Evolutionary conservation across 257 asterid species (phyloP).

Genomic region (Nicotiana sylvestris): DNA sequence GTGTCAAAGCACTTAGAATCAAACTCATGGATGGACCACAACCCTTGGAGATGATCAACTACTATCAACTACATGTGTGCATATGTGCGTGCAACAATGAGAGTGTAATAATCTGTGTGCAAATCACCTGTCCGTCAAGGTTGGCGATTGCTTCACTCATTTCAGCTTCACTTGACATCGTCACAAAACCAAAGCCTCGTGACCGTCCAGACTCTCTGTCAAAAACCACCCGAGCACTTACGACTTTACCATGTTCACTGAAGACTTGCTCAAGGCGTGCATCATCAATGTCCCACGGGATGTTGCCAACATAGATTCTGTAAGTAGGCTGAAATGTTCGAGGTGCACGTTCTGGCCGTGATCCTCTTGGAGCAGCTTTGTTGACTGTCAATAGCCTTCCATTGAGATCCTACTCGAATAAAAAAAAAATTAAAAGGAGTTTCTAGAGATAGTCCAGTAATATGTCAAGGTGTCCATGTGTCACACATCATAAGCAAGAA

Average conservation of each 20-base stretch:
- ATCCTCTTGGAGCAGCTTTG: slow-evolving; percentile 80
- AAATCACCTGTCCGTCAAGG: slow-evolving; percentile 82
- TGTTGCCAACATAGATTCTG: slow-evolving; percentile 82
- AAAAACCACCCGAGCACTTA: slow-evolving; percentile 65
- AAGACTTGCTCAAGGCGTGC: slow-evolving; percentile 66
- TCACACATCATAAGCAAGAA: not conserved
- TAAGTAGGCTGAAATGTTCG: slow-evolving; percentile 42
- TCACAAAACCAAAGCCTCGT: slow-evolving; percentile 93
- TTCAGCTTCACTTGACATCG: slow-evolving; percentile 74
- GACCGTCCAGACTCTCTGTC: slow-evolving; percentile 83
- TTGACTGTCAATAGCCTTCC: slow-evolving; percentile 78
- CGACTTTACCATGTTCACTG: slow-evolving; percentile 81
- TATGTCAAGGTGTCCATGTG: not conserved
- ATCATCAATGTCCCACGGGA: slow-evolving; percentile 80
- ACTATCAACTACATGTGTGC: not conserved
- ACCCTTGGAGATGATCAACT: not conserved
- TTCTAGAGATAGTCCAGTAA: not conserved
- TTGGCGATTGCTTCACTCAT: slow-evolving; percentile 76
- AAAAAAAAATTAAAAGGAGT: not conserved
- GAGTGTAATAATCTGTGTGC: not conserved
- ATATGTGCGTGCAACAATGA: not conserved
- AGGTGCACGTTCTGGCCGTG: slow-evolving; percentile 68
- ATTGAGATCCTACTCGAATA: slow-evolving; percentile 51
- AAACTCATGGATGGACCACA: not conserved
- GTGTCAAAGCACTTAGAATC: not conserved